These are phyloP conservation scores for Fusarium hainanense DNA, from an alignment of 2,329 filamentous ascomycete species.

Conservation along the genomic window DNA sequence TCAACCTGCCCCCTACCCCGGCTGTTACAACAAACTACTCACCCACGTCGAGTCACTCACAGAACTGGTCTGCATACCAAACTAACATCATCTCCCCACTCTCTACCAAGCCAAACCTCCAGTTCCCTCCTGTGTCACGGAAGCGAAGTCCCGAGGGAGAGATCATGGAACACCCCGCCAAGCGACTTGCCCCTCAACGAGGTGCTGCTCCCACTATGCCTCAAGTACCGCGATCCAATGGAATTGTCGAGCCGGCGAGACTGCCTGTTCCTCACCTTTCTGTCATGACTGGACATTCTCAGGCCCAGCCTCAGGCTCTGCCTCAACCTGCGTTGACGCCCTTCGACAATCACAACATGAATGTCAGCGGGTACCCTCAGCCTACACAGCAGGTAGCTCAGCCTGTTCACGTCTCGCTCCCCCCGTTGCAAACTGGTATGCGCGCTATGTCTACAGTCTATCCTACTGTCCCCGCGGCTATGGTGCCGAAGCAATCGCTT, in stretches of 20 bases:
- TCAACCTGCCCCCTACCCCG: constrained; percentile 51
- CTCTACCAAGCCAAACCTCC: constrained; percentile 58
- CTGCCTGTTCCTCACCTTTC: constrained; percentile 79
- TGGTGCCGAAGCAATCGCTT: constrained; percentile 51
- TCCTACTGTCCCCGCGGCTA: constrained; percentile 61
- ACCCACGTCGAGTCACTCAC: constrained; percentile 52
- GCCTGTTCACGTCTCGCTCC: constrained; percentile 63
- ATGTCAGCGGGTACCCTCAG: constrained; percentile 54
- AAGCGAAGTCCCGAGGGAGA: constrained; percentile 66
- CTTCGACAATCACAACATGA: constrained; percentile 49
- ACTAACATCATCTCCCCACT: constrained; percentile 60
- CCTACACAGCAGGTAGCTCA: constrained; percentile 45
- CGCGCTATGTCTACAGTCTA: constrained; percentile 85
- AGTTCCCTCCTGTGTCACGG: constrained; percentile 53
- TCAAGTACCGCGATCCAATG: constrained; percentile 34
- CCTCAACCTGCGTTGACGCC: constrained; percentile 34
- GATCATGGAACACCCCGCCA: constrained; percentile 64
- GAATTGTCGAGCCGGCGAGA: constrained; percentile 53
- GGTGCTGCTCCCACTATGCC: constrained; percentile 31
- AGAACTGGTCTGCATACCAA: constrained; percentile 55
- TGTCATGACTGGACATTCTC: constrained; percentile 63
- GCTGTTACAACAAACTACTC: constrained; percentile 51
- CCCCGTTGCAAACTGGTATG: constrained; percentile 68
- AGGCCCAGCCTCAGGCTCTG: constrained; percentile 17
- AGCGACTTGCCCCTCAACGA: constrained; percentile 55